Evolutionary conservation across 2,329 filamentous ascomycete species (phyloP).

Genomic region (Dothiorella sarmentorum): DNA sequence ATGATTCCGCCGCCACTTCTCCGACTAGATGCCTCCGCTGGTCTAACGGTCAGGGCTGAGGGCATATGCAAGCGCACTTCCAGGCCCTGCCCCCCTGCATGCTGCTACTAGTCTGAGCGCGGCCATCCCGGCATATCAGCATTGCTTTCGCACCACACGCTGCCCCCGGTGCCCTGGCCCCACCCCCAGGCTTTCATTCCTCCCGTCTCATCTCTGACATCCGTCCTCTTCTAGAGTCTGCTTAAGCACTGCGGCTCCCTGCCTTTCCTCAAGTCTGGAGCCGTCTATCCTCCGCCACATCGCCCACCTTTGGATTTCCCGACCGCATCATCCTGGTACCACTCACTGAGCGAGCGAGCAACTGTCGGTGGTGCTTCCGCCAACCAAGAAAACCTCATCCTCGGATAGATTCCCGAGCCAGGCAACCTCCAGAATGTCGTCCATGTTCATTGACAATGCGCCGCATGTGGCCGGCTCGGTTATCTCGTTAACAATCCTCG

Average conservation of each 20-base stretch:
- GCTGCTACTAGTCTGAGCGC: constrained; percentile 8
- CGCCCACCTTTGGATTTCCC: not conserved
- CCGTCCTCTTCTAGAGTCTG: not conserved
- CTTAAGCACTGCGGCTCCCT: not conserved
- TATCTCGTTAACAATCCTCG: constrained; percentile 21
- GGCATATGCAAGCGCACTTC: not conserved
- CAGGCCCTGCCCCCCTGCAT: not conserved
- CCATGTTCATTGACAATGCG: constrained; percentile 19
- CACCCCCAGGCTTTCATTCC: constrained; percentile 11
- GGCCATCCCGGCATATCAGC: not conserved
- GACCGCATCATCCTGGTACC: not conserved
- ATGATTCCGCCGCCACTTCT: no score
- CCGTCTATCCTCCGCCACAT: not conserved
- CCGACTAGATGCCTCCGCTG: not conserved
- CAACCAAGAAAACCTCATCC: not conserved
- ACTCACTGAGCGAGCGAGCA: not conserved
- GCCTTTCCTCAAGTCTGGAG: constrained; percentile 8
- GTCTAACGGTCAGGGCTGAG: not conserved
- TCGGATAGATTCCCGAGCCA: not conserved
- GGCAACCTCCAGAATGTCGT: not conserved
- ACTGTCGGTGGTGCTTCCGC: not conserved
- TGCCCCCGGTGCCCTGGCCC: not conserved
- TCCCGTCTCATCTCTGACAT: not conserved
- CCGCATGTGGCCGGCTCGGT: constrained; percentile 25
- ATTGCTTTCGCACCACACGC: not conserved